Evolutionary conservation across 176 grass and related monocot species (phyloP), one percentile per base, ranked within the genome.

Genomic region (Stipa capillata): DNA sequence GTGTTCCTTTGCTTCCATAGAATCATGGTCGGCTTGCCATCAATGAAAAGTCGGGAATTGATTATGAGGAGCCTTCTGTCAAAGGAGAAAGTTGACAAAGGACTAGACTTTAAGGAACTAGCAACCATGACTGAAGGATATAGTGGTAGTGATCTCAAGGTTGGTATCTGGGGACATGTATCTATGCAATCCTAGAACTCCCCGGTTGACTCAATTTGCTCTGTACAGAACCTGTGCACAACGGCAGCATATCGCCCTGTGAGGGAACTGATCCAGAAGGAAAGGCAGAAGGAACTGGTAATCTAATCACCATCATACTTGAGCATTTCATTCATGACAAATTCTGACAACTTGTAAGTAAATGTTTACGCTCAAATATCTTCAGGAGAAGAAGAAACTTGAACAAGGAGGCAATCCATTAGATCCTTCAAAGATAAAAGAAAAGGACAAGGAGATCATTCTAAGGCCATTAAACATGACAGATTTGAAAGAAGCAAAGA

Each of bases 81-180:
- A 21, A 93, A 93, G 82, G 94, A 97, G 78, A 93, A 91, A 49
- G 69, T 93, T 71, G 86, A 78, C 32, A 84, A 83, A 51, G 69
- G 78, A 23, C 86, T 97, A 36, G 78, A 97, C 34, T 97, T 80
- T 13, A 93, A 93, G 84, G 94, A 97, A 70, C 75, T 97, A 77
- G 94, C 86, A 40, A 86, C 69, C 48, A 97, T 97, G 67, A 97
- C 94, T 65, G 94, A 97, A 85, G 94, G 94, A 42, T 97, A 93
- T 28, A 97, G 91, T 34, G 94, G 94, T 13, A 93, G 94, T 83
- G 94, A 97, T 87, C 85, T 97, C 13, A 97, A 97, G 94, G 94
- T 97, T 54, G 73, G 82, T 84, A 76, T 76, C 57, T 78, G 56
- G 28, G 62, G 7, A 69, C 31, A 52, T 81, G 21, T 55, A 87